phyloP scores from a whole-genome alignment of 2,329 filamentous ascomycete genomes.

The Trichoderma hamatum region DNA sequence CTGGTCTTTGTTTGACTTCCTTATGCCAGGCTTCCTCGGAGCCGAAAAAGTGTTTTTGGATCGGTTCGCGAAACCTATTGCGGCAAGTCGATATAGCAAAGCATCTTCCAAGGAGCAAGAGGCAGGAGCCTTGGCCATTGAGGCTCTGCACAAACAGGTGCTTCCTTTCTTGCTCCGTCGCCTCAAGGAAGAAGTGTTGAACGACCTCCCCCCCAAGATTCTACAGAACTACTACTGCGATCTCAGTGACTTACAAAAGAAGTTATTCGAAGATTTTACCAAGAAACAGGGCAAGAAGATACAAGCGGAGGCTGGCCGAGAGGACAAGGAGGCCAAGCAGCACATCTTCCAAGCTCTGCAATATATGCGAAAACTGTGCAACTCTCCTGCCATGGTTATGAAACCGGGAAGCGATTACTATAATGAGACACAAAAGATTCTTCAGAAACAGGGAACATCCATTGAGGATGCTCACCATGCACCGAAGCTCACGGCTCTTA shows the following conservation, averaged over 20 bases:
- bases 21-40: slow-evolving; percentile 97
- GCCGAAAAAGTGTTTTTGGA: slow-evolving; percentile 95
- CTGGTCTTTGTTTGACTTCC: slow-evolving; percentile 97
- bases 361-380: slow-evolving; percentile 99
- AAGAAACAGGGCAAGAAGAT: slow-evolving; percentile 91
- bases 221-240: slow-evolving; percentile 99
- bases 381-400: slow-evolving; percentile 93
- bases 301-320: slow-evolving; percentile 77
- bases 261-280: slow-evolving; percentile 93
- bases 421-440: slow-evolving; percentile 79
- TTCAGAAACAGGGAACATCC: slow-evolving; percentile 76
- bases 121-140: slow-evolving; percentile 91
- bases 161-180: slow-evolving; percentile 93
- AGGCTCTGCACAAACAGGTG: slow-evolving; percentile 98
- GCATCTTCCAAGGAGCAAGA: slow-evolving; percentile 98
- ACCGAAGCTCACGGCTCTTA: slow-evolving; percentile 86
- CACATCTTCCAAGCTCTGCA: slow-evolving; percentile 99
- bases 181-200: slow-evolving; percentile 94
- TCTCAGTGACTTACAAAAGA: slow-evolving; percentile 90
- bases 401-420: slow-evolving; percentile 92
- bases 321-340: slow-evolving; percentile 92
- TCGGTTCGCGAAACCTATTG: slow-evolving; percentile 92
- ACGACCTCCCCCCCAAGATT: slow-evolving; percentile 97
- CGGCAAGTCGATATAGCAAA: slow-evolving; percentile 92
- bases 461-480: slow-evolving; percentile 86